Conservation (phyloP, 129 eudicot species). For the Artemisia tridentata region DNA sequence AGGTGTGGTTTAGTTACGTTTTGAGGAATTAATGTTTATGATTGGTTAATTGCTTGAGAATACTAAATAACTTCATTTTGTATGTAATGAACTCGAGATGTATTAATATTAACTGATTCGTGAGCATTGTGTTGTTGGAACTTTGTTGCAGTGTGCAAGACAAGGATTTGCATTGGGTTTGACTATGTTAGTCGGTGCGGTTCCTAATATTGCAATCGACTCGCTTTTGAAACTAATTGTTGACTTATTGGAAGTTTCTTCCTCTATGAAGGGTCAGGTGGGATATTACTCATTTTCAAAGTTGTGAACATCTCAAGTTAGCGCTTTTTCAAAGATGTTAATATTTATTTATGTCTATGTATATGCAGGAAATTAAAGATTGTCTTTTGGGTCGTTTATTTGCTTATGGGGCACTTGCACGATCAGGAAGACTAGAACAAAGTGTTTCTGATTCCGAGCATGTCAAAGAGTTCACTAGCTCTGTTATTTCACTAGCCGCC, state of each 20-base stretch:
- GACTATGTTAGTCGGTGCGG: conserved; percentile 61
- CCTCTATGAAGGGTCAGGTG: conserved; percentile 99
- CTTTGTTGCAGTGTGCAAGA: conserved; percentile 82
- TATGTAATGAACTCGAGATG: no score
- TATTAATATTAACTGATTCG: background rate
- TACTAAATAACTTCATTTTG: no score
- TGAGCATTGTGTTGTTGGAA: conserved; percentile 3
- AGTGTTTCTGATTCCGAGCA: conserved; percentile 41
- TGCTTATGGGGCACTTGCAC: conserved; percentile 93
- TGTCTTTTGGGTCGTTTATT: conserved; percentile 88
- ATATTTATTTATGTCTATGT: conserved; percentile 16
- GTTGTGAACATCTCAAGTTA: conserved; percentile 1
- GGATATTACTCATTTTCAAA: conserved; percentile 18
- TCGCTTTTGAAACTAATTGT: conserved; percentile 70
- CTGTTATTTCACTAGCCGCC: conserved; percentile 60
- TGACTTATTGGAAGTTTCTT: conserved; percentile 71
- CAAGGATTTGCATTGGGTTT: conserved; percentile 97
- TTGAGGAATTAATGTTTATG: background rate
- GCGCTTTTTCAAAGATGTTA: conserved; percentile 1
- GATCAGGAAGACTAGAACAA: conserved; percentile 80
- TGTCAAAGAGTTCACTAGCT: conserved; percentile 60
- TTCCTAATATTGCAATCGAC: conserved; percentile 55
- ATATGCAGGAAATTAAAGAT: conserved; percentile 74
- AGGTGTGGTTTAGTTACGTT: conserved; percentile 42
- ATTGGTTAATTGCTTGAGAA: background rate